Percentiles rank a stretch among this genome's conserved stretches.
Evolutionary conservation across 192 early-diverging fungal species (phyloP).

Genomic region (Mortierella antarctica): DNA sequence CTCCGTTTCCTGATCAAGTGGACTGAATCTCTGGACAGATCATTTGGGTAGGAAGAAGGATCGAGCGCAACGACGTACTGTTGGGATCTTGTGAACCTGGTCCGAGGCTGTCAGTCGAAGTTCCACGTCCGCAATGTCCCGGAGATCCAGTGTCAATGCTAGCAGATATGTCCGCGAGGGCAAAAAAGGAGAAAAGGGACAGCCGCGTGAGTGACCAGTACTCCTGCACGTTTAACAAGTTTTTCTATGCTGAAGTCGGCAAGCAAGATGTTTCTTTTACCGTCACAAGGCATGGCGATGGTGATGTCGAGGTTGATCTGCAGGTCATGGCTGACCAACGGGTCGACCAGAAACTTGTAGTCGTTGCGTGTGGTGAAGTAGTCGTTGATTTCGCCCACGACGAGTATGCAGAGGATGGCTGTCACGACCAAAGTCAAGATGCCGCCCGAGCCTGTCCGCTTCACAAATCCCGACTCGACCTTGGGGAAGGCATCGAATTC

Average conservation of each 20-base stretch:
- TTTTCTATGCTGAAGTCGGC: background rate
- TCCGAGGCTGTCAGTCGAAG: conserved; percentile 58
- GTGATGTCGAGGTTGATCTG: conserved; percentile 90
- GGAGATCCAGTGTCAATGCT: conserved; percentile 75
- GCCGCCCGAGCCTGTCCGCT: conserved; percentile 78
- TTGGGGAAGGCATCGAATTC: conserved; percentile 91
- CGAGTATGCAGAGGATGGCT: conserved; percentile 73
- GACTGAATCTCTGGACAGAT: no score
- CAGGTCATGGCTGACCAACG: conserved; percentile 65
- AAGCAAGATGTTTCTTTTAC: conserved; percentile 23
- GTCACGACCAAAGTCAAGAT: conserved; percentile 78
- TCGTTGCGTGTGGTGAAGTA: conserved; percentile 72
- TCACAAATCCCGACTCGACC: conserved; percentile 82
- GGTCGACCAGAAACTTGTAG: conserved; percentile 87
- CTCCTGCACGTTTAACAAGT: background rate
- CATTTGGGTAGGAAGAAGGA: no score
- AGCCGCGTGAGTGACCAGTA: conserved; percentile 19
- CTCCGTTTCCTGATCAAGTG: no score
- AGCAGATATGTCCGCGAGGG: background rate
- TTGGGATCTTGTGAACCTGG: conserved; percentile 62
- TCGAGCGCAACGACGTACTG: conserved; percentile 31
- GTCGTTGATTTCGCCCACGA: conserved; percentile 73
- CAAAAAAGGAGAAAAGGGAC: background rate
- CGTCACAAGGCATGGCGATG: conserved; percentile 86
- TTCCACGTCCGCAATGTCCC: conserved; percentile 72